These are phyloP conservation scores for Hanseniaspora uvarum DNA, from an alignment of 1,139 yeast genomes.

Conservation along the genomic window DNA sequence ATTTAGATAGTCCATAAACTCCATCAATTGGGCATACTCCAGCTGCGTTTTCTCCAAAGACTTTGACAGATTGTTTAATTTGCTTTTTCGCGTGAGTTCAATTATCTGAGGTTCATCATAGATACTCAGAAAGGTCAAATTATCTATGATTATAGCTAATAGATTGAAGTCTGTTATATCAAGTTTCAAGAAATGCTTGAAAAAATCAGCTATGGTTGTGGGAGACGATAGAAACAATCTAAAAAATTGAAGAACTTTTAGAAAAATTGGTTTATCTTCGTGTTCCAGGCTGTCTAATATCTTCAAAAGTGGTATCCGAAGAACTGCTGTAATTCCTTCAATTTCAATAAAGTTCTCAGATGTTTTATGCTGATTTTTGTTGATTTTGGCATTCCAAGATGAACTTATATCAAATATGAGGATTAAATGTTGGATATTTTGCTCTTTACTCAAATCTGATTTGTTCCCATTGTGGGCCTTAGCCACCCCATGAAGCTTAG, in stretches of 20 bases:
- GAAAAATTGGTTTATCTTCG: neutral
- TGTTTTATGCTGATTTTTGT: neutral
- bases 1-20: neutral
- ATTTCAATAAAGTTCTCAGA: neutral
- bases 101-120: constrained; percentile 7
- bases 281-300: neutral
- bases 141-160: constrained; percentile 1
- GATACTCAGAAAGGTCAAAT: neutral
- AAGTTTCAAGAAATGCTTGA: neutral
- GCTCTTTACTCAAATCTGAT: neutral
- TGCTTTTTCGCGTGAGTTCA: constrained; percentile 1
- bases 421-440: neutral
- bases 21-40: neutral
- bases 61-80: neutral
- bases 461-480: neutral
- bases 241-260: neutral
- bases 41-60: neutral
- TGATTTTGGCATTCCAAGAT: neutral
- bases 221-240: neutral
- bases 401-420: constrained; percentile 4
- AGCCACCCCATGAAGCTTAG: neutral
- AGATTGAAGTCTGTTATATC: neutral
- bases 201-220: neutral
- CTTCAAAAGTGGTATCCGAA: neutral
- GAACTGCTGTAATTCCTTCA: neutral